These are phyloP conservation scores for Cardamine chenopodiifolia DNA, from an alignment of 345 rosid genomes.

Conservation along the genomic window DNA sequence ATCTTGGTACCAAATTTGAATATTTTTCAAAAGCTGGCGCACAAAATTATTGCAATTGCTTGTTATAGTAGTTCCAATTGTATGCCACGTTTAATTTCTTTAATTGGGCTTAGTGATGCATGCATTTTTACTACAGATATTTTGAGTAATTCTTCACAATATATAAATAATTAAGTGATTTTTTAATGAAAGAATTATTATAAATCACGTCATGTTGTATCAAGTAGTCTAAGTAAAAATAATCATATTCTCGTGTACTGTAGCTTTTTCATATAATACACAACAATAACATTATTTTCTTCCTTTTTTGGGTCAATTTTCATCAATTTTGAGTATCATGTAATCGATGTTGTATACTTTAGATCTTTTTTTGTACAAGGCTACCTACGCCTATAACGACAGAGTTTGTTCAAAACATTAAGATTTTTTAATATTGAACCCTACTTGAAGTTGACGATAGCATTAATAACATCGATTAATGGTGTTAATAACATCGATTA, in stretches of 20 bases:
- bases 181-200: neutral
- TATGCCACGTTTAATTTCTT: slow-evolving; percentile 8
- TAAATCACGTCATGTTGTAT: neutral
- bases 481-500: slow-evolving; percentile 33
- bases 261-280: neutral
- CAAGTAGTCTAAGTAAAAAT: too few relatives aligned
- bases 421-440: neutral
- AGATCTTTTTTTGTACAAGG: neutral
- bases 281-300: neutral
- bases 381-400: neutral
- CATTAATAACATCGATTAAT: slow-evolving; percentile 35
- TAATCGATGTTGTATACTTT: neutral
- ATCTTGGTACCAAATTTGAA: slow-evolving; percentile 32
- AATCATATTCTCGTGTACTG: too few relatives aligned
- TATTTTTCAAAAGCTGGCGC: slow-evolving; percentile 26
- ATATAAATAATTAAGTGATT: neutral
- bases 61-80: neutral
- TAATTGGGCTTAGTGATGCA: slow-evolving; percentile 13
- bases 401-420: slow-evolving; percentile 1
- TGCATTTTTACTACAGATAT: neutral
- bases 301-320: neutral
- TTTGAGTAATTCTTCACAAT: neutral
- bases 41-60: neutral
- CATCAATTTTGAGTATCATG: neutral
- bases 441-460: slow-evolving; percentile 29